Percentiles rank a stretch among this genome's conserved stretches.
Evolutionary conservation across 2,329 filamentous ascomycete genomes (phyloP).

Genomic region (Trichoderma atroviride): DNA sequence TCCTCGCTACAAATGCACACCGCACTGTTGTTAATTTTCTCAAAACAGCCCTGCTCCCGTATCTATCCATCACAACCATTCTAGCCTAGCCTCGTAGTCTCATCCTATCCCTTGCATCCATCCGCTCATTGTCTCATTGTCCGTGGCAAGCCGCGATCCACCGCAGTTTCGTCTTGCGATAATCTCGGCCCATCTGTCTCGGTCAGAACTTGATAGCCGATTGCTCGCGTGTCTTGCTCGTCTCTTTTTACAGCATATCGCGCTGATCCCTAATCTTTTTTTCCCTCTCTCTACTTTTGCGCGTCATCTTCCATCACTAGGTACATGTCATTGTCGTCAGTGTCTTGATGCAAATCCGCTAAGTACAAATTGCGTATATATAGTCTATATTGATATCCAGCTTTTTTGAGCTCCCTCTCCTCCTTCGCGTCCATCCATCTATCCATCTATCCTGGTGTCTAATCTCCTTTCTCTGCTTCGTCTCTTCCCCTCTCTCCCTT

Average conservation of each 20-base stretch:
- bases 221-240: background rate
- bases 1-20: background rate
- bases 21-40: background rate
- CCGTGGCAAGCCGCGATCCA: background rate
- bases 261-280: background rate
- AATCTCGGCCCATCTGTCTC: constrained; percentile 3
- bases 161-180: background rate
- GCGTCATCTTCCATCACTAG: background rate
- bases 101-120: background rate
- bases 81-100: background rate
- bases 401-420: constrained; percentile 3
- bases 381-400: constrained; percentile 20
- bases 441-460: background rate
- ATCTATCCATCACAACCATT: background rate
- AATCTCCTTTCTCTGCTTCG: no score
- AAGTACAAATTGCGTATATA: constrained; percentile 20
- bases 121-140: background rate
- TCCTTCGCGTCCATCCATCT: background rate
- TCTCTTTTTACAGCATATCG: background rate
- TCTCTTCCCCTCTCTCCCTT: background rate
- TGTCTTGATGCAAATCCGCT: constrained; percentile 7
- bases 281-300: background rate
- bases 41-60: background rate
- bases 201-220: background rate
- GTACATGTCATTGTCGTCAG: background rate